phyloP scores from a whole-genome alignment of 768 basidiomycete genomes.

The Trametes maxima region DNA sequence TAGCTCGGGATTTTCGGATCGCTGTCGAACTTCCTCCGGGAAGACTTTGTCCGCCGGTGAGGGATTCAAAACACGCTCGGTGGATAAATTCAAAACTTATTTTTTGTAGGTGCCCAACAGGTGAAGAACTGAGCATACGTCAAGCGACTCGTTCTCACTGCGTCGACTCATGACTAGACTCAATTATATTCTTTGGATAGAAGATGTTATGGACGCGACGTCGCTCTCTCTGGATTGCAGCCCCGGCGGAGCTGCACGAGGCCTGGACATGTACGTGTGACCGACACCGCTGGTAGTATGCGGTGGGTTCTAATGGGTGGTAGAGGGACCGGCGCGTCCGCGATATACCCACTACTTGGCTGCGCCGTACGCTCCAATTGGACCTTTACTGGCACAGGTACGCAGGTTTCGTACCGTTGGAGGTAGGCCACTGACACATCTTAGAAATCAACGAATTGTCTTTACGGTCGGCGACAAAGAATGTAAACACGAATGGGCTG shows the following conservation, averaged over 20 bases:
- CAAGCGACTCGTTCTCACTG: not conserved
- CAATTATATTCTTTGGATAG: slow-evolving; percentile 87
- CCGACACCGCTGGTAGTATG: not conserved
- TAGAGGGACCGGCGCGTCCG: slow-evolving; percentile 90
- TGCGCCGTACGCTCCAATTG: slow-evolving; percentile 56
- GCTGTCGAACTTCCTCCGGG: slow-evolving; percentile 62
- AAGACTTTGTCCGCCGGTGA: slow-evolving; percentile 86
- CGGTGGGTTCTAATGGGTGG: not conserved
- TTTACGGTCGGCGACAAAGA: slow-evolving; percentile 26
- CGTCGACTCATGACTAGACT: slow-evolving; percentile 47
- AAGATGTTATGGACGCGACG: slow-evolving; percentile 59
- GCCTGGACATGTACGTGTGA: slow-evolving; percentile 70
- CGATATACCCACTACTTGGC: slow-evolving; percentile 83
- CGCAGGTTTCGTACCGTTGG: not conserved
- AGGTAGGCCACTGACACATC: not conserved
- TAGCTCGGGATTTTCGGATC: slow-evolving; percentile 73
- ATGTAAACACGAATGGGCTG: not conserved
- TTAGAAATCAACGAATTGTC: slow-evolving; percentile 76
- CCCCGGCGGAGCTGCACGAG: slow-evolving; percentile 38
- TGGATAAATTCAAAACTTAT: not conserved
- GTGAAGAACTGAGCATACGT: slow-evolving; percentile 33
- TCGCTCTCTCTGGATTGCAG: slow-evolving; percentile 16
- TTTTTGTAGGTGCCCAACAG: slow-evolving; percentile 67
- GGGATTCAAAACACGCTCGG: slow-evolving; percentile 25
- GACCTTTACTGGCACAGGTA: slow-evolving; percentile 73